These are phyloP conservation scores for Paraphoma sp. DNA, from an alignment of 2,329 filamentous ascomycete species.

Conservation along the genomic window DNA sequence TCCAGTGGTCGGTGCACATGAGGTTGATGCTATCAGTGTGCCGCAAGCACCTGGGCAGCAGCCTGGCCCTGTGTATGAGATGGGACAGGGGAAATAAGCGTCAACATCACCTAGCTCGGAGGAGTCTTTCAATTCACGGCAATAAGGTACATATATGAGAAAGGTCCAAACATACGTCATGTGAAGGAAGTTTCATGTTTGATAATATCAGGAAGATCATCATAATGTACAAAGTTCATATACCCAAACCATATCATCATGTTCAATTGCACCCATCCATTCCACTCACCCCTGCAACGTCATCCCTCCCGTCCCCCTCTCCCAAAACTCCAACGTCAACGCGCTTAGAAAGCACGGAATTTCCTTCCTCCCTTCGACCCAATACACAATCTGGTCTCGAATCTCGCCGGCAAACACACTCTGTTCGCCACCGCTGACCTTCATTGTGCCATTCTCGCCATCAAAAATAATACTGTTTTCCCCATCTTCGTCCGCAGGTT, in stretches of 20 bases:
- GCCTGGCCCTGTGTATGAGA: conserved; percentile 23
- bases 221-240: neutral
- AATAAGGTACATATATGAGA: too few species aligned
- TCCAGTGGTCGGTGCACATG: conserved; percentile 16
- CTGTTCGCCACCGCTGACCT: conserved; percentile 87
- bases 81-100: conserved; percentile 4
- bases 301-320: conserved; percentile 58
- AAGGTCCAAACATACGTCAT: neutral
- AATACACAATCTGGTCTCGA: conserved; percentile 86
- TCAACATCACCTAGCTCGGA: too few species aligned
- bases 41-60: conserved; percentile 7
- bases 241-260: neutral
- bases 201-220: neutral
- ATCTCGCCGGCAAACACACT: conserved; percentile 88
- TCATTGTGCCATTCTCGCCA: conserved; percentile 95
- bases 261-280: neutral
- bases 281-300: conserved; percentile 21
- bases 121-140: too few species aligned
- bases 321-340: conserved; percentile 91
- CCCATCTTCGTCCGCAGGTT: conserved; percentile 69
- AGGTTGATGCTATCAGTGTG: conserved; percentile 26
- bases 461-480: conserved; percentile 77
- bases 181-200: neutral
- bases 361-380: conserved; percentile 92
- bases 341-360: conserved; percentile 93